Evolutionary conservation across 352 stramenopile species (phyloP).

Genomic region (Pythium graminicola): DNA sequence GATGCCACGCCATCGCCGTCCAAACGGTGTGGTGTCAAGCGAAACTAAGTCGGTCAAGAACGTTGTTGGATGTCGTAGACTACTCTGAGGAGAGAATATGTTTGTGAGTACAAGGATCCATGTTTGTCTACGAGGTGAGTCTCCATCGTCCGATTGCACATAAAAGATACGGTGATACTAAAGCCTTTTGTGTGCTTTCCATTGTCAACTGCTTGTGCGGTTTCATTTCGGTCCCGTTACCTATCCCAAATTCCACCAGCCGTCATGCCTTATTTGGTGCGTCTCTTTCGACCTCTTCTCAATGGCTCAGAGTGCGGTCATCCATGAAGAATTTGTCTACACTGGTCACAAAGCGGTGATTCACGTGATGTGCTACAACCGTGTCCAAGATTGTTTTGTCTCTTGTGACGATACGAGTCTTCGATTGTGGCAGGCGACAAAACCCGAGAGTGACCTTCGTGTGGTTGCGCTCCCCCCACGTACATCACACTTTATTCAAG

Average conservation of each 20-base stretch:
- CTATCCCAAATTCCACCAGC: not conserved
- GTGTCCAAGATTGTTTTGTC: conserved; percentile 56
- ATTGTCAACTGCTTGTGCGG: no score
- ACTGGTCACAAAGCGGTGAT: conserved; percentile 54
- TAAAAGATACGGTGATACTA: no score
- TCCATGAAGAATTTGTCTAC: conserved; percentile 53
- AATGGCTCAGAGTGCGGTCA: conserved; percentile 67
- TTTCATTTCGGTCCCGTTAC: no score
- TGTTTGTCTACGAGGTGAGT: no score
- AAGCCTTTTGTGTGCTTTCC: no score
- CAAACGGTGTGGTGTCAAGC: conserved; percentile 7
- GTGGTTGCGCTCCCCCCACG: conserved; percentile 46
- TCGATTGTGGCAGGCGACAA: conserved; percentile 33
- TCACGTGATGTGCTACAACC: conserved; percentile 61
- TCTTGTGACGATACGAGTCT: conserved; percentile 44
- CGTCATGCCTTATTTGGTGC: not conserved
- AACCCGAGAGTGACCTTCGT: conserved; percentile 27
- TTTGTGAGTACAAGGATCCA: not conserved
- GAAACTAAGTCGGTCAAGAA: not conserved
- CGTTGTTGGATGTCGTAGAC: not conserved
- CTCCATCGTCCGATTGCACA: no score
- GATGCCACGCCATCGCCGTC: conserved; percentile 7
- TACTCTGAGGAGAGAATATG: not conserved
- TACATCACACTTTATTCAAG: conserved; percentile 53
- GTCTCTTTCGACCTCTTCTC: not conserved